phyloP scores from a whole-genome alignment of 352 stramenopile species.

The Phytophthora hybrid region DNA sequence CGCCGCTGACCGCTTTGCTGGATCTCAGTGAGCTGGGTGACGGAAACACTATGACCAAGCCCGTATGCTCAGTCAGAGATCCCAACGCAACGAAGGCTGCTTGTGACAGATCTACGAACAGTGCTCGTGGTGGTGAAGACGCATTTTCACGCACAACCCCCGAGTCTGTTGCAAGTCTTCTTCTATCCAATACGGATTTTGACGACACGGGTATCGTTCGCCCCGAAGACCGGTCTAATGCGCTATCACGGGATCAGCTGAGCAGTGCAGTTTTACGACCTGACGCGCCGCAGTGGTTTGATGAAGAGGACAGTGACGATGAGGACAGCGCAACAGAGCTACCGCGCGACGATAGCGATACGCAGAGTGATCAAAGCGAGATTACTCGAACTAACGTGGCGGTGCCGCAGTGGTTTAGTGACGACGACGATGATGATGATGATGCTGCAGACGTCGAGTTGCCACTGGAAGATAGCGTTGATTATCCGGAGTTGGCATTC shows the following conservation, averaged over 20 bases:
- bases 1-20: slow-evolving; percentile 1
- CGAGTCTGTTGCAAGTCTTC: slow-evolving; percentile 5
- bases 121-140: neutral
- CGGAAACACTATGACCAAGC: neutral
- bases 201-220: neutral
- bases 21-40: slow-evolving; percentile 3
- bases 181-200: slow-evolving; percentile 9
- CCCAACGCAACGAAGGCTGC: neutral
- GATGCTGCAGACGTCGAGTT: slow-evolving; percentile 12
- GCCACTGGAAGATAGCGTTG: slow-evolving; percentile 1
- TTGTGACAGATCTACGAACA: neutral
- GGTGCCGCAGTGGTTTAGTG: slow-evolving; percentile 31
- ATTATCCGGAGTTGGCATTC: neutral
- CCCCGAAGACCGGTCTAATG: neutral
- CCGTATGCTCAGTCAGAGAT: neutral
- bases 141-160: neutral
- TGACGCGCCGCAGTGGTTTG: slow-evolving; percentile 34
- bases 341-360: slow-evolving; percentile 3
- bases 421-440: slow-evolving; percentile 18
- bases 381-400: neutral
- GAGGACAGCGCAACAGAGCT: neutral
- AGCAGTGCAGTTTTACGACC: slow-evolving; percentile 3
- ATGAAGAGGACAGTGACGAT: slow-evolving; percentile 10
- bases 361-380: neutral
- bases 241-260: neutral